A percentile compares a stretch with the other conserved stretches of the same genome.
phyloP scores from a whole-genome alignment of 371 early-diverging fungal genomes.

The Synchytrium microbalum region DNA sequence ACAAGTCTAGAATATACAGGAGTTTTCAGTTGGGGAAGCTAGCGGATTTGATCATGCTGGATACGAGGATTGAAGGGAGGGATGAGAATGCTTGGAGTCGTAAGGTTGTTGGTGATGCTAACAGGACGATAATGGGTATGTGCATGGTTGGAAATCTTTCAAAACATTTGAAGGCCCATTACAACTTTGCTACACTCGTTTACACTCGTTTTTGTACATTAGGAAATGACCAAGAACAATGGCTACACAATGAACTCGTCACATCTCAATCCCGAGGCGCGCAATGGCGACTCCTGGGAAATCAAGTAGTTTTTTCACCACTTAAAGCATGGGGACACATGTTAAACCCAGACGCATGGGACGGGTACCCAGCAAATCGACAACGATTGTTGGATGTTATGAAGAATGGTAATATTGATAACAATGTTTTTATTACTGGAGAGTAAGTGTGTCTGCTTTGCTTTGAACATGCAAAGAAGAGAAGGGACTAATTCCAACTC shows the following conservation, averaged over 20 bases:
- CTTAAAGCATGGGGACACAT: slow-evolving; percentile 8
- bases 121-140: too few relatives aligned
- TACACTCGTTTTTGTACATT: too few relatives aligned
- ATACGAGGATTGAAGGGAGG: slow-evolving; percentile 32
- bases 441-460: too few relatives aligned
- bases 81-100: too few relatives aligned
- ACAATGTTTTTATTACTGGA: slow-evolving; percentile 26
- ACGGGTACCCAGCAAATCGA: slow-evolving; percentile 26
- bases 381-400: slow-evolving; percentile 19
- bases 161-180: too few relatives aligned
- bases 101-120: too few relatives aligned
- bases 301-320: slow-evolving; percentile 32
- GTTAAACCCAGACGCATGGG: slow-evolving; percentile 24
- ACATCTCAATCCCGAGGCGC: slow-evolving; percentile 16
- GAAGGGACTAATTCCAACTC: too few relatives aligned
- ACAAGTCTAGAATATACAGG: slow-evolving; percentile 30
- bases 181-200: too few relatives aligned
- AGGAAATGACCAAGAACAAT: slow-evolving; percentile 24
- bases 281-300: slow-evolving; percentile 28
- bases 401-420: slow-evolving; percentile 9
- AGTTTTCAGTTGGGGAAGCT: slow-evolving; percentile 28
- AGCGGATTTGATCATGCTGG: slow-evolving; percentile 32
- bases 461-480: too few relatives aligned
- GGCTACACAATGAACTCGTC: slow-evolving; percentile 20
- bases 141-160: too few relatives aligned